A percentile compares a stretch with the other conserved stretches of the same genome.
Evolutionary conservation across 106 monocot species (phyloP).

Genomic region (Gastrodia elata): DNA sequence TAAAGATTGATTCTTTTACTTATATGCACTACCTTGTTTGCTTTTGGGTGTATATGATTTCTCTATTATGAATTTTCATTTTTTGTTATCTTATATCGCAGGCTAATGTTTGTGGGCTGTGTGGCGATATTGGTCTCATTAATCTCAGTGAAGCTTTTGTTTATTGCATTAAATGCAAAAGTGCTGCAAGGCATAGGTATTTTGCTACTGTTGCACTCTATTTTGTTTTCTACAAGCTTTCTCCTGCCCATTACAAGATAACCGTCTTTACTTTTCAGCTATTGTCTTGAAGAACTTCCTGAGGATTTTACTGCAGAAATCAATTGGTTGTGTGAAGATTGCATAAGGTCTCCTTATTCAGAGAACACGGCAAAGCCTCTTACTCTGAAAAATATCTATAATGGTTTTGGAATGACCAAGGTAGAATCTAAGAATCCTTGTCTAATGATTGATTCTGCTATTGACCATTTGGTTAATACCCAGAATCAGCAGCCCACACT

Average conservation of each 20-base stretch:
- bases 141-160: not conserved
- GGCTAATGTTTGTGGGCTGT: not conserved
- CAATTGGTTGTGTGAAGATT: constrained; percentile 4
- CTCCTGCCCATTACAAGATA: constrained; percentile 61
- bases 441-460: not conserved
- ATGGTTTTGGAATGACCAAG: not conserved
- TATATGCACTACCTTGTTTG: no score
- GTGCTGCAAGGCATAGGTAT: constrained; percentile 5
- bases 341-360: not conserved
- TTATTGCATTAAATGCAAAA: not conserved
- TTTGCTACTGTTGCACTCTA: not conserved
- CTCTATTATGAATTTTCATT: not conserved
- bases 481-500: not conserved
- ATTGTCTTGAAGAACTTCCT: not conserved
- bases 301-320: constrained; percentile 2
- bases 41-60: not conserved
- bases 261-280: not conserved
- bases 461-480: not conserved
- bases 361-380: not conserved
- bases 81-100: not conserved
- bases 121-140: not conserved
- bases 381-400: not conserved
- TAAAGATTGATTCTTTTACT: no score
- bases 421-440: not conserved
- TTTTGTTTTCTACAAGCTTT: not conserved